Percentiles rank a stretch among this genome's conserved stretches.
Evolutionary conservation across 257 asterid genomes (phyloP).

Genomic region (Verbena officinalis): DNA sequence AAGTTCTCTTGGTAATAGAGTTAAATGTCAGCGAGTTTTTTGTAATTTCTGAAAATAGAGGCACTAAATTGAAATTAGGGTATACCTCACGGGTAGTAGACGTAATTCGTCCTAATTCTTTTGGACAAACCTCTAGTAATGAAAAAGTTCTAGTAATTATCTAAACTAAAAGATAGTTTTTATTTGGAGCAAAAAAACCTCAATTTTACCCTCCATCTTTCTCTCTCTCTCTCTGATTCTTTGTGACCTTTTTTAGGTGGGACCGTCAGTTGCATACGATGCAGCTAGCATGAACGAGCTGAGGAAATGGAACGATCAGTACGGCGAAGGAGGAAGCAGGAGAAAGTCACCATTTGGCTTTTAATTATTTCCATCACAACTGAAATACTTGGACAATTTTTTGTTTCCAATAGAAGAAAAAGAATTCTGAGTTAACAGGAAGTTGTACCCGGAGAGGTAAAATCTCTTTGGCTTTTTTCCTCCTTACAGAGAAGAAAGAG

Average conservation of each 20-base stretch:
- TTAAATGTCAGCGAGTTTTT: no score
- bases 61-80: no score
- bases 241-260: conserved; percentile 59
- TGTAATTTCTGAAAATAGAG: no score
- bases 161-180: not conserved
- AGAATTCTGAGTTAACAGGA: conserved; percentile 13
- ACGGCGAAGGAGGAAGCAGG: conserved; percentile 98
- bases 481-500: not conserved
- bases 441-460: conserved; percentile 28
- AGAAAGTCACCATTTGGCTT: conserved; percentile 90
- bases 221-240: not conserved
- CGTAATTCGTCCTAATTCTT: no score
- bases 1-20: no score
- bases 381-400: conserved; percentile 18
- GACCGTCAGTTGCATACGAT: conserved; percentile 96
- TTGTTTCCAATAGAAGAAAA: conserved; percentile 11
- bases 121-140: no score
- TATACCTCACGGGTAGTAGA: no score
- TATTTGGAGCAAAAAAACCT: no score
- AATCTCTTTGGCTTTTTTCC: conserved; percentile 11
- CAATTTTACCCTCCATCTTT: not conserved
- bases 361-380: conserved; percentile 34
- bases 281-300: conserved; percentile 94
- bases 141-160: not conserved
- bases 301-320: conserved; percentile 97